A percentile compares a stretch with the other conserved stretches of the same genome.
phyloP scores from a whole-genome alignment of 805 yeast species.

The Saturnispora galanensis region DNA sequence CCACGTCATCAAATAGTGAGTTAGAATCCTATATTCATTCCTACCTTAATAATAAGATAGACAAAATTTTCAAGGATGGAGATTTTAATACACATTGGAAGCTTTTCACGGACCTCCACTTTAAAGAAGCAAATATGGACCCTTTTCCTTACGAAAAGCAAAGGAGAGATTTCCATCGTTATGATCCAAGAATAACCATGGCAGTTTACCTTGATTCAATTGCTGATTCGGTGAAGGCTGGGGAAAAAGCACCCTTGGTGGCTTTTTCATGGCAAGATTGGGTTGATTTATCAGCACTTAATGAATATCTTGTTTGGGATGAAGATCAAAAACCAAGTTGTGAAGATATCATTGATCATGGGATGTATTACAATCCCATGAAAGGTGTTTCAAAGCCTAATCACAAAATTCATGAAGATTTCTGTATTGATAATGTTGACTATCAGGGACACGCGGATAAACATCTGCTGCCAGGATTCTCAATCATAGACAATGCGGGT shows the following conservation, averaged over 20 bases:
- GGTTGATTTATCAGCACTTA: slow-evolving; percentile 37
- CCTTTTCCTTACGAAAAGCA: slow-evolving; percentile 11
- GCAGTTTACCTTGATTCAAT: slow-evolving; percentile 38
- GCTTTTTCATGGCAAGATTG: slow-evolving; percentile 31
- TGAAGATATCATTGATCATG: slow-evolving; percentile 20
- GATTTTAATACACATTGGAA: slow-evolving; percentile 23
- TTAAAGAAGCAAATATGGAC: slow-evolving; percentile 13
- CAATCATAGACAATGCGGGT: slow-evolving; percentile 17
- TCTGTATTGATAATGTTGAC: slow-evolving; percentile 18
- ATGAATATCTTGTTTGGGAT: slow-evolving; percentile 23
- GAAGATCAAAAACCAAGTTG: slow-evolving; percentile 22
- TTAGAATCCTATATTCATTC: not conserved
- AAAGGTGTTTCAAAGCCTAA: slow-evolving; percentile 7
- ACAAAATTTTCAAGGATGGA: slow-evolving; percentile 9
- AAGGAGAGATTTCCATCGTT: slow-evolving; percentile 32
- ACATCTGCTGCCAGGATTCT: slow-evolving; percentile 31
- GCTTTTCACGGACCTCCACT: slow-evolving; percentile 16
- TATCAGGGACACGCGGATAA: slow-evolving; percentile 11
- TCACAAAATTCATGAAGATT: slow-evolving; percentile 1
- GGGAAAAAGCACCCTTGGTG: not conserved
- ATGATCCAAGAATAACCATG: slow-evolving; percentile 50
- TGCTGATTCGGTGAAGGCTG: slow-evolving; percentile 10
- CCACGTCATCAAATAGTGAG: not conserved
- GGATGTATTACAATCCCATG: slow-evolving; percentile 13
- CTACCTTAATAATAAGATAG: not conserved